These are phyloP conservation scores for Theileria annulata DNA, from an alignment of 169 alveolate species.

Conservation along the genomic window DNA sequence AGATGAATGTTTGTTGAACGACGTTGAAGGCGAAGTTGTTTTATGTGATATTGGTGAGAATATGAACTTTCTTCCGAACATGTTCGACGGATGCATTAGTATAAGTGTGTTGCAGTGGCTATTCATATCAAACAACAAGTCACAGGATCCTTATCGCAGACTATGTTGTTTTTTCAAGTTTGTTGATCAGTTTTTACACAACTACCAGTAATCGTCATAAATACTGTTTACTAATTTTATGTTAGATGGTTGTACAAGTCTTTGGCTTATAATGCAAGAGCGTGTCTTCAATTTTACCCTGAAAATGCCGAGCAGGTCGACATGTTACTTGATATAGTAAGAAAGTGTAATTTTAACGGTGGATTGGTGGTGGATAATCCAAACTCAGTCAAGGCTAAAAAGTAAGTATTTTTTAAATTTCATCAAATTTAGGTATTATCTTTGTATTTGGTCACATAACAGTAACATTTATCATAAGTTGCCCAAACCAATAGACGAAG, in stretches of 20 bases:
- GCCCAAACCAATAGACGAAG: constrained; percentile 56
- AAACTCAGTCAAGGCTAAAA: constrained; percentile 93
- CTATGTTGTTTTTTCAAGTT: constrained; percentile 85
- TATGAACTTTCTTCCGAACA: constrained; percentile 43
- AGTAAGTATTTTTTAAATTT: constrained; percentile 51
- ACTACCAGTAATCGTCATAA: not conserved
- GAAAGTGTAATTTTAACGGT: constrained; percentile 92
- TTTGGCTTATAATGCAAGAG: constrained; percentile 51
- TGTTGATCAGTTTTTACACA: constrained; percentile 54
- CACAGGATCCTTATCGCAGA: constrained; percentile 89
- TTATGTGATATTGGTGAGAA: constrained; percentile 85
- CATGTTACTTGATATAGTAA: constrained; percentile 90
- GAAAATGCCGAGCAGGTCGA: constrained; percentile 92
- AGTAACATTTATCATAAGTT: constrained; percentile 65
- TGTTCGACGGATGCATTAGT: constrained; percentile 73
- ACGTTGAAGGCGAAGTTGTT: constrained; percentile 79
- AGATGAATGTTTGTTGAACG: constrained; percentile 56
- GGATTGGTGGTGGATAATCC: constrained; percentile 96
- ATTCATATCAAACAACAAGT: constrained; percentile 90
- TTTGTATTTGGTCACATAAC: constrained; percentile 91
- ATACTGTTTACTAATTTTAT: not conserved
- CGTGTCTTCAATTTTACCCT: constrained; percentile 94
- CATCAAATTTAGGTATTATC: constrained; percentile 72
- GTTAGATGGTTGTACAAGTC: constrained; percentile 43
- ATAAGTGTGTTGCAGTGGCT: constrained; percentile 95